Base-by-base conservation (phyloP, 345 rosid genomes). In the Eucalyptus albens region DNA sequence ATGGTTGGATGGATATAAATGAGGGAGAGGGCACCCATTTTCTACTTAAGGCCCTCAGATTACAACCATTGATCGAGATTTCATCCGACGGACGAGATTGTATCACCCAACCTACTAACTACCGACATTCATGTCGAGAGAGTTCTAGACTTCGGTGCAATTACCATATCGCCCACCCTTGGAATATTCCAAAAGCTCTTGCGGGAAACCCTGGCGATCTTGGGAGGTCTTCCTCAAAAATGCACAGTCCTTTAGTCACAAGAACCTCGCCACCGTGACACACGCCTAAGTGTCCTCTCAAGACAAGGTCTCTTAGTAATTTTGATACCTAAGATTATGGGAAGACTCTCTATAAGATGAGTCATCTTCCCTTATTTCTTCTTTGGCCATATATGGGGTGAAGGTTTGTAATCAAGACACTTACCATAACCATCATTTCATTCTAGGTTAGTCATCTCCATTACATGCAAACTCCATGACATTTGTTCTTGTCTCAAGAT, bases 41-140 rank as follows among this genome's bases (percentile, higher is more conserved):
- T 56, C 2, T 24, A 56, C 14, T 56, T 8, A 13, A 56, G 4
- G 21, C 56, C 22, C 62, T 56, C 14, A 1, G 9, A 51, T 51
- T 56, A 56, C 1, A 24, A 56, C 3, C 13, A 56, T 1, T 56
- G 29, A 56, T 56, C 62, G 0, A 59, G 0, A 59, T 59, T 59
- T 59, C 13, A 59, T 59, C 29, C 6, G 0, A 0, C 1, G 2
- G 2, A 2, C 6, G 1, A 59, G 29, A 59, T 2, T 11, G 29
- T 59, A 59, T 1, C 3, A 0, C 13, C 65, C 14, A 24, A 11
- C 29, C 65, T 11, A 59, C n/a, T 26, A 59, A 24, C 65, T 59
- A 24, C 13, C 29, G 1, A 26, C 27, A 26, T 59, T 59, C 13
- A 59, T 59, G 65, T 1, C 6, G 0, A 59, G 13, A 59, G 29